These are phyloP conservation scores for Castanea sativa DNA, from an alignment of 306 rosid species.

Conservation along the genomic window DNA sequence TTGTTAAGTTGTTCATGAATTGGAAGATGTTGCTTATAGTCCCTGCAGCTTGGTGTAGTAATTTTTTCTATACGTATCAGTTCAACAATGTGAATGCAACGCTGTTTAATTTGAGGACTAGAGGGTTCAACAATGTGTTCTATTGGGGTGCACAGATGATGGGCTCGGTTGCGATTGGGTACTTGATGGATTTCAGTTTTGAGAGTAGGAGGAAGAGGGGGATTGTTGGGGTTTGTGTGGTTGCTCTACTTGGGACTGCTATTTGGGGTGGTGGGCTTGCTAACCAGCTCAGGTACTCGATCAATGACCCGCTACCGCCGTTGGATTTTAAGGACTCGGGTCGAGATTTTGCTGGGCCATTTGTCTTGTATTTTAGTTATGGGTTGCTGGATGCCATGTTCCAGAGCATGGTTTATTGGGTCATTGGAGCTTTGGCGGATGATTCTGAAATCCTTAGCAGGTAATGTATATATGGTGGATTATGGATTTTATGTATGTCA, in stretches of 20 bases:
- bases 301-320: conserved; percentile 1
- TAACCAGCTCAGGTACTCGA: conserved; percentile 52
- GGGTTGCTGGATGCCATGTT: conserved; percentile 95
- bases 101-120: conserved; percentile 73
- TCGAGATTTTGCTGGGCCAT: conserved; percentile 66
- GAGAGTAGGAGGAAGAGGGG: conserved; percentile 77
- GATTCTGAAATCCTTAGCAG: conserved; percentile 92
- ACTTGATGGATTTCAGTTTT: conserved; percentile 79
- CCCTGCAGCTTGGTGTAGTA: conserved; percentile 86
- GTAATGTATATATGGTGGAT: conserved; percentile 26
- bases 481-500: no score
- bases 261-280: conserved; percentile 89
- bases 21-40: conserved; percentile 84
- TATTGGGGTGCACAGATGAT: conserved; percentile 98
- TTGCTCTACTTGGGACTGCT: conserved; percentile 50
- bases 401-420: conserved; percentile 83
- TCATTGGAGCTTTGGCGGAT: conserved; percentile 81
- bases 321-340: conserved; percentile 73
- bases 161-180: conserved; percentile 78
- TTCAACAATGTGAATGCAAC: conserved; percentile 73
- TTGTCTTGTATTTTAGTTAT: conserved; percentile 67
- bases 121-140: conserved; percentile 84
- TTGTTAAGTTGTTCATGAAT: conserved; percentile 50
- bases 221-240: conserved; percentile 52
- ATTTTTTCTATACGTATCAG: conserved; percentile 80